A percentile compares a stretch with the other conserved stretches of the same genome.
Conservation (phyloP, 371 early-diverging fungal genomes). For the Lichtheimia ornata region DNA sequence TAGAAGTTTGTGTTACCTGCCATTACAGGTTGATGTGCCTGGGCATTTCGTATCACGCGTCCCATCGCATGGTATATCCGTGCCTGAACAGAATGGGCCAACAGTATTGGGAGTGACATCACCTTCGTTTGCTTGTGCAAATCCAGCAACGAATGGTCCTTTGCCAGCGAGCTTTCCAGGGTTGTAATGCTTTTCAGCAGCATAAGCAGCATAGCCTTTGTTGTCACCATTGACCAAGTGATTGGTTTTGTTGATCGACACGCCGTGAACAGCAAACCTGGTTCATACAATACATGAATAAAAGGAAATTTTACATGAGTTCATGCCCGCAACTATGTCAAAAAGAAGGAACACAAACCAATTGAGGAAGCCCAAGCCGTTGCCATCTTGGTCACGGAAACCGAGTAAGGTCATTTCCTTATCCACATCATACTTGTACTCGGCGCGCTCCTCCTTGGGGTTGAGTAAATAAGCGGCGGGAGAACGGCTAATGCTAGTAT, state of each 20-base stretch:
- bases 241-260: slow-evolving; percentile 61
- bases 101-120: slow-evolving; percentile 66
- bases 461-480: slow-evolving; percentile 60
- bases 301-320: neutral
- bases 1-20: slow-evolving; percentile 22
- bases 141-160: slow-evolving; percentile 58
- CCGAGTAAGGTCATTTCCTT: slow-evolving; percentile 47
- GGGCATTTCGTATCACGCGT: slow-evolving; percentile 34
- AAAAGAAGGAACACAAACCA: slow-evolving; percentile 24
- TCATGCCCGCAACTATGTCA: neutral
- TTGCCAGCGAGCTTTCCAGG: slow-evolving; percentile 10
- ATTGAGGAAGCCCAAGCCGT: slow-evolving; percentile 35
- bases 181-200: slow-evolving; percentile 43
- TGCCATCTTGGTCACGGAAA: slow-evolving; percentile 29
- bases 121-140: slow-evolving; percentile 66
- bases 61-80: slow-evolving; percentile 62
- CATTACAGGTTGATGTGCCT: slow-evolving; percentile 38
- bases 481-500: slow-evolving; percentile 62
- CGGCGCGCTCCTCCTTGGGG: slow-evolving; percentile 51
- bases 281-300: slow-evolving; percentile 18
- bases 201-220: slow-evolving; percentile 66
- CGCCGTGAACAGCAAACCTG: slow-evolving; percentile 71
- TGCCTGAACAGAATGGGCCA: slow-evolving; percentile 60
- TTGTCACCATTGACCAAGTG: slow-evolving; percentile 63
- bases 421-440: slow-evolving; percentile 58